Percentiles rank a stretch among this genome's conserved stretches.
phyloP scores from a whole-genome alignment of 2,329 filamentous ascomycete species.

The Paracoccidioides brasiliensis region DNA sequence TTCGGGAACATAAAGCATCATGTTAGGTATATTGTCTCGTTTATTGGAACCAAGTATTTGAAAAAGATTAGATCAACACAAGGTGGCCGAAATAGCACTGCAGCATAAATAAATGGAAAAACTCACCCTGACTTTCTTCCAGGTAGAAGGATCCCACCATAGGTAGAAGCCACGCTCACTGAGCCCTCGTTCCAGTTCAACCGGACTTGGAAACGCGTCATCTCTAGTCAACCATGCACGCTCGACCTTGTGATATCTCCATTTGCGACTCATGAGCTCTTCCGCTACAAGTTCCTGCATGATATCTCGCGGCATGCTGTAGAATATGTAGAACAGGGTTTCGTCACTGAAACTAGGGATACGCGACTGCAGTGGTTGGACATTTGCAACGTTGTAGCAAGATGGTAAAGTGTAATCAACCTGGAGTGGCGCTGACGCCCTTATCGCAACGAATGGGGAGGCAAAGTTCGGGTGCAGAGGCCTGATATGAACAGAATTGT shows the following conservation, averaged over 20 bases:
- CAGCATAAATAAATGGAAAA: background rate
- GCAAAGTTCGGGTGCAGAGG: constrained; percentile 52
- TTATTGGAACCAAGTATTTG: background rate
- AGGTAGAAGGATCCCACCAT: constrained; percentile 37
- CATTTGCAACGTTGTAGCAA: constrained; percentile 54
- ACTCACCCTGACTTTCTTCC: constrained; percentile 38
- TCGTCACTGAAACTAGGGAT: constrained; percentile 49
- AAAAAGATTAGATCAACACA: background rate
- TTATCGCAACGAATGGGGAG: constrained; percentile 47
- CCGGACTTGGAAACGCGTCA: constrained; percentile 34
- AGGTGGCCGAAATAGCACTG: constrained; percentile 8
- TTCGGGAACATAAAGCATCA: background rate
- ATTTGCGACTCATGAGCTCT: constrained; percentile 44
- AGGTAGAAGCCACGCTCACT: constrained; percentile 40
- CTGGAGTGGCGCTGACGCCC: constrained; percentile 45
- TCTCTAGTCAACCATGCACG: constrained; percentile 40
- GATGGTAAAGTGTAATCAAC: constrained; percentile 50
- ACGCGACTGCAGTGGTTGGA: constrained; percentile 46
- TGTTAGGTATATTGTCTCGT: background rate
- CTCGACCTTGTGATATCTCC: constrained; percentile 41
- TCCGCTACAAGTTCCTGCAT: constrained; percentile 53
- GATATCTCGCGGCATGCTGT: constrained; percentile 52
- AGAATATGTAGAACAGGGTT: constrained; percentile 58
- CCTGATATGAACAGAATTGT: constrained; percentile 24
- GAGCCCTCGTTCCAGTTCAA: constrained; percentile 35